Percentiles rank a stretch among this genome's conserved stretches.
These are phyloP conservation scores for Phaffomyces antillensis DNA, from an alignment of 805 yeast genomes.

Conservation along the genomic window DNA sequence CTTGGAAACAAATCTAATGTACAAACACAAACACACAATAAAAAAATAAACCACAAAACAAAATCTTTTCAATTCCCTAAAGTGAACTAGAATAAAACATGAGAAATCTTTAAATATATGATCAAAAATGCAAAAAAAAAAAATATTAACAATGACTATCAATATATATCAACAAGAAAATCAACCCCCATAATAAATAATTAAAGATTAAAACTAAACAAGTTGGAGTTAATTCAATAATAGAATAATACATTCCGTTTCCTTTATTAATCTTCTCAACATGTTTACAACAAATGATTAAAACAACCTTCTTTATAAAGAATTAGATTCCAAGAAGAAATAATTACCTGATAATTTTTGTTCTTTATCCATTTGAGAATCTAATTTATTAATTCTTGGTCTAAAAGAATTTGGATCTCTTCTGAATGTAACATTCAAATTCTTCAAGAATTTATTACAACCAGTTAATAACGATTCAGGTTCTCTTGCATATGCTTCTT, in stretches of 20 bases:
- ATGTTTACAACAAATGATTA: background rate
- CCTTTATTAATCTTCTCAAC: background rate
- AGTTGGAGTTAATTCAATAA: background rate
- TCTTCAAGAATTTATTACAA: slow-evolving; percentile 94
- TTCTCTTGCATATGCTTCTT: slow-evolving; percentile 72
- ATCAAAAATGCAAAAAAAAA: background rate
- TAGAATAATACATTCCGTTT: background rate
- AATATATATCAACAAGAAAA: slow-evolving; percentile 12
- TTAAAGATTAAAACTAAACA: slow-evolving; percentile 10
- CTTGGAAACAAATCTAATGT: no score
- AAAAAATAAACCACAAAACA: no score
- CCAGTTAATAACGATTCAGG: slow-evolving; percentile 96
- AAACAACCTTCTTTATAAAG: slow-evolving; percentile 26
- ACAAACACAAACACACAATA: no score
- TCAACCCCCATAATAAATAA: slow-evolving; percentile 16
- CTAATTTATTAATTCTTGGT: slow-evolving; percentile 97
- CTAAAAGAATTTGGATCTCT: slow-evolving; percentile 98
- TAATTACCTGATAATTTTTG: slow-evolving; percentile 90
- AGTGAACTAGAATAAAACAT: no score
- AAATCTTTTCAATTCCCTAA: no score
- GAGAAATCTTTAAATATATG: no score
- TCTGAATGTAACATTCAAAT: slow-evolving; percentile 95
- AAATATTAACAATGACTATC: background rate
- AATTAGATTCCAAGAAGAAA: slow-evolving; percentile 82
- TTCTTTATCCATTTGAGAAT: slow-evolving; percentile 98